Evolutionary conservation across 805 yeast genomes (phyloP), one percentile per base, ranked within the genome.

Genomic region (Blastobotrys peoriensis): DNA sequence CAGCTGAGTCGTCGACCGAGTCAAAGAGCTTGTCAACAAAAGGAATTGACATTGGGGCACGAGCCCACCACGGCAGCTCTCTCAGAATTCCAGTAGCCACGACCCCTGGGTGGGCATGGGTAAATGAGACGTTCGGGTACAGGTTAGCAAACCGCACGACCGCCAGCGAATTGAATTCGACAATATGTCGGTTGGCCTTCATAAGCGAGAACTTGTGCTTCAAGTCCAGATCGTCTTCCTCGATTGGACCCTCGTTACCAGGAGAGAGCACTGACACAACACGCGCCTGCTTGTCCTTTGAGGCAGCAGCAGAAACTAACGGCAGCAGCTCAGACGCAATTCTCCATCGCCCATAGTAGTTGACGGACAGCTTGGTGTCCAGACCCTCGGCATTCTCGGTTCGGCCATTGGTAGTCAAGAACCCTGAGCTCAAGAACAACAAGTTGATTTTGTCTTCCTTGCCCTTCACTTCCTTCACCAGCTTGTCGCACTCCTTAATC

Each of bases 341-440:
- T 23, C 50, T 40, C 63, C 56, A 52, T 25, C 63, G 47, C 3
- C 55, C 56, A 42, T 58, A 58, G 44, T 59, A 59, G 38, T 57
- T 53, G 21, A 56, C 45, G 10, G 57, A 46, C 54, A 59, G 44
- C 44, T 53, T 54, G 27, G 45, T 18, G 36, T 59, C 63, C 5
- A 51, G 39, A 5, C 63, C 63, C 41, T 59, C 63, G 5, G 46
- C 16, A 8, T 51, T 57, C 41, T 55, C 62, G 2, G 27, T 45
- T 38, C 62, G 62, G 20, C 74, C 75, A 42, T 63, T 66, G 37
- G 68, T 36, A 13, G 47, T 45, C 9, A 41, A 41, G 33, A 37
- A 43, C 4, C 60, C 60, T 20, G 49, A 37, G 16, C 54, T 34
- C 35, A 48, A 34, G 25, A 45, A 51, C 27, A 56, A 36, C 41